Base-by-base conservation (phyloP, 441 rosid genomes). In the Macaranga tanarius region DNA sequence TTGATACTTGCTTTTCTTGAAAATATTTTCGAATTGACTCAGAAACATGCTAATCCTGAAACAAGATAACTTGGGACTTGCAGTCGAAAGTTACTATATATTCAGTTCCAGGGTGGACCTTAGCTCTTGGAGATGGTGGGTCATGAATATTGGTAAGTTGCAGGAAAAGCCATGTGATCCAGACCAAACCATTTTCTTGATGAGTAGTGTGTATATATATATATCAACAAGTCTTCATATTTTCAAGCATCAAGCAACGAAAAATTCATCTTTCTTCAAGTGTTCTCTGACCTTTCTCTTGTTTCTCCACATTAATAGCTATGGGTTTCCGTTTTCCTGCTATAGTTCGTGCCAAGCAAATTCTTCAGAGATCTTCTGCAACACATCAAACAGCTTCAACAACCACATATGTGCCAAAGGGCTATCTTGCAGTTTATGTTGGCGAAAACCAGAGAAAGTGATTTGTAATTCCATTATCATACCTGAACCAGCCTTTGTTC, bases 401-500 rank as follows among this genome's bases (percentile, higher is more conserved):
- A 38, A 26, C 58, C 3, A n/a, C 23, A 10, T 90, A 87, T 31
- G 95, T 87, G 61, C 96, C 92, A 0, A 89, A 89, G 73, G 97
- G 97, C 34, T 91, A 90, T 52, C 89, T 92, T 50, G 85, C 88
- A 15, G 92, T 92, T 60, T 92, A 92, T 48, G 96, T 87, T 0
- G 94, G 96, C 5, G 84, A 89, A 68, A 81, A 80, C 73, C 71
- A 90, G 71, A 34, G 38, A 34, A 81, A 20, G 26, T 8, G 75
- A 72, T 85, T 84, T 82, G 79, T 86, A 69, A 86, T 92, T 19
- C 96, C 94, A 4, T 83, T 90, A 79, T 88, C 97, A 1, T 84
- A 83, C 81, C 77, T 89, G 81, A 72, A 84, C 58, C 85, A 81
- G 45, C 93, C 95, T 52, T 81, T 83, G 69, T 90, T 57, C 91